A percentile compares a stretch with the other conserved stretches of the same genome.
Evolutionary conservation across 2,329 filamentous ascomycete species (phyloP).

Genomic region (Trichoderma aggressivum): DNA sequence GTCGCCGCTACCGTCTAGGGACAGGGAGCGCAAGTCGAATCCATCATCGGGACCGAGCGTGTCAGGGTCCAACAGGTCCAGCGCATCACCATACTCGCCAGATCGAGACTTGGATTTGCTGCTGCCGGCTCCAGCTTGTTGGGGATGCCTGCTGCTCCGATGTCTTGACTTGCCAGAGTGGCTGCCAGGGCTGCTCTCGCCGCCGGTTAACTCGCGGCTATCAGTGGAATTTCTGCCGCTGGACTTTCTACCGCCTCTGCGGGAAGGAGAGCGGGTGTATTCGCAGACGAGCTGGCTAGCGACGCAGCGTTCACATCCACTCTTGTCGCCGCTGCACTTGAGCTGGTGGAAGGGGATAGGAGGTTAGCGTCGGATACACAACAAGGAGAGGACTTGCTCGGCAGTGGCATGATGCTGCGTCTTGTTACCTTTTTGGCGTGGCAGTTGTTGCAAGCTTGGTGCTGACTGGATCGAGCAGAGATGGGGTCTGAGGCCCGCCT

Average conservation of each 20-base stretch:
- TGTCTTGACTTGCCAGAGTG: conserved; percentile 9
- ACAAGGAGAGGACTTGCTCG: neutral
- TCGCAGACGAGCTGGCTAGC: conserved; percentile 32
- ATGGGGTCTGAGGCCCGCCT: conserved; percentile 36
- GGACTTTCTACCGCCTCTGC: conserved; percentile 30
- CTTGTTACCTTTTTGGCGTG: conserved; percentile 38
- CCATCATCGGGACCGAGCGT: conserved; percentile 31
- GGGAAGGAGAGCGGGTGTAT: conserved; percentile 35
- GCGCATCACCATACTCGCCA: neutral
- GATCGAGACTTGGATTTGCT: neutral
- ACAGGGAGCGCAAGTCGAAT: conserved; percentile 27
- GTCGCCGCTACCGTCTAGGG: neutral
- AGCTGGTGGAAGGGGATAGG: conserved; percentile 26
- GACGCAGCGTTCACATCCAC: conserved; percentile 36
- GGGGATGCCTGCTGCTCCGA: conserved; percentile 3
- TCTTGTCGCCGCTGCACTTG: conserved; percentile 38
- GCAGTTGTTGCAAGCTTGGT: conserved; percentile 39
- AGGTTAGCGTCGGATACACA: neutral
- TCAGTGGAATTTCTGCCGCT: conserved; percentile 24
- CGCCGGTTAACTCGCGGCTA: conserved; percentile 9
- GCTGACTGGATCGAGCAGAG: conserved; percentile 37
- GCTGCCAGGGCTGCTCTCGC: conserved; percentile 16
- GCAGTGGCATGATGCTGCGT: neutral
- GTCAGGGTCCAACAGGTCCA: conserved; percentile 30
- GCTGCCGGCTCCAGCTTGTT: neutral